These are phyloP conservation scores for Magnolia officinalis DNA, from an alignment of 164 flowering plant genomes.

Conservation along the genomic window DNA sequence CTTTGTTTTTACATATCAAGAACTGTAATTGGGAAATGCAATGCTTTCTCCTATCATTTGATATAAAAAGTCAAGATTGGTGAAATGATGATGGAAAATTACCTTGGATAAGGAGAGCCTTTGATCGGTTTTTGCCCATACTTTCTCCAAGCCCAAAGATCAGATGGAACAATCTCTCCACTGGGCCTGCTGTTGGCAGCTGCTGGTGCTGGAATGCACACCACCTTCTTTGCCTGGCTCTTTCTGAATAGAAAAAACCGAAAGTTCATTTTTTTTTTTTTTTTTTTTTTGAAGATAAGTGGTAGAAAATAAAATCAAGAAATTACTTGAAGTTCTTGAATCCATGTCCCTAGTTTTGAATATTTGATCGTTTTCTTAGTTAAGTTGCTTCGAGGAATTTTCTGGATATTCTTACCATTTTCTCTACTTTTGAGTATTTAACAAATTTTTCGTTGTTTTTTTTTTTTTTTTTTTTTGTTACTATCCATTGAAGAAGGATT, in stretches of 20 bases:
- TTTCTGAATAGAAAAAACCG: constrained; percentile 40
- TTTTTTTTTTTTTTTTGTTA: no score
- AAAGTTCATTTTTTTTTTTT: background rate
- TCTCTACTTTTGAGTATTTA: no score
- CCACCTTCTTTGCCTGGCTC: constrained; percentile 89
- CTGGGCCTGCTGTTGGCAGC: constrained; percentile 62
- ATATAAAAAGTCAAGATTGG: background rate
- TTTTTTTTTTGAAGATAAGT: no score
- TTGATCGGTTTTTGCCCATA: constrained; percentile 98
- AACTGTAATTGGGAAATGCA: background rate
- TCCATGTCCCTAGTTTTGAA: background rate
- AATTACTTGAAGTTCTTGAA: background rate
- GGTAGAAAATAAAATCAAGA: background rate
- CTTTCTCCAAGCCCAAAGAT: constrained; percentile 97
- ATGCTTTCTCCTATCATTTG: background rate
- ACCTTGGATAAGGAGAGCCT: constrained; percentile 99
- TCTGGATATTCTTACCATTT: no score
- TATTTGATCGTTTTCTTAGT: no score
- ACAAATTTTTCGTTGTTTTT: no score
- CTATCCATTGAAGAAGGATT: no score
- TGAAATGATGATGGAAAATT: constrained; percentile 9
- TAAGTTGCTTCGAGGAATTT: no score
- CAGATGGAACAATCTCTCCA: constrained; percentile 92
- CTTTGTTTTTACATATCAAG: background rate
- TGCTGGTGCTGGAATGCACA: constrained; percentile 88